Conservation (phyloP, 345 rosid species). For the Eucalyptus curtisii region DNA sequence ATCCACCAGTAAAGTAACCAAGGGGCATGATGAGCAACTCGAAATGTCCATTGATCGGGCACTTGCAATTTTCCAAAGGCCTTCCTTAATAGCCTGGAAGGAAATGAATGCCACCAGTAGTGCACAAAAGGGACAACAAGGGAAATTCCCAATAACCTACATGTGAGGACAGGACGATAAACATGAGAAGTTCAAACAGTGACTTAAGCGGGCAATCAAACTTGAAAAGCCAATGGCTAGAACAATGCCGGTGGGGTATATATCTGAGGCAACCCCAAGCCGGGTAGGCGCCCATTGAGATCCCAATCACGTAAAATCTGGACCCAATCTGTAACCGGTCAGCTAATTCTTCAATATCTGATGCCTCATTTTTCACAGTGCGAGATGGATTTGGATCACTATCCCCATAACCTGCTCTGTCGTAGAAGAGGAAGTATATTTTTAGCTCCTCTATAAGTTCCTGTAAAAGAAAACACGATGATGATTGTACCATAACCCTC, state of each 20-base stretch:
- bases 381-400: constrained; percentile 82
- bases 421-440: constrained; percentile 53
- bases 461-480: constrained; percentile 20
- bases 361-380: constrained; percentile 68
- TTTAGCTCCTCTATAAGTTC: constrained; percentile 48
- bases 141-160: constrained; percentile 57
- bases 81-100: constrained; percentile 23
- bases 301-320: constrained; percentile 61
- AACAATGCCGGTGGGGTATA: constrained; percentile 62
- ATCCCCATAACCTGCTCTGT: constrained; percentile 94
- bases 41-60: constrained; percentile 45
- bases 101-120: constrained; percentile 84
- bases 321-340: constrained; percentile 67
- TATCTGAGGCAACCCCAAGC: constrained; percentile 67
- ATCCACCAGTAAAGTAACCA: constrained; percentile 89
- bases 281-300: constrained; percentile 76
- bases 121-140: constrained; percentile 68
- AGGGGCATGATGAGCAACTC: constrained; percentile 53
- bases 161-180: not conserved
- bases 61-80: constrained; percentile 18
- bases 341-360: constrained; percentile 73
- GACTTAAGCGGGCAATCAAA: not conserved
- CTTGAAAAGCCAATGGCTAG: not conserved
- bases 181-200: not conserved
- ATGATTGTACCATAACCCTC: not conserved